Conservation (phyloP, 2,329 filamentous ascomycete genomes). For the Aspergillus viridinutans region DNA sequence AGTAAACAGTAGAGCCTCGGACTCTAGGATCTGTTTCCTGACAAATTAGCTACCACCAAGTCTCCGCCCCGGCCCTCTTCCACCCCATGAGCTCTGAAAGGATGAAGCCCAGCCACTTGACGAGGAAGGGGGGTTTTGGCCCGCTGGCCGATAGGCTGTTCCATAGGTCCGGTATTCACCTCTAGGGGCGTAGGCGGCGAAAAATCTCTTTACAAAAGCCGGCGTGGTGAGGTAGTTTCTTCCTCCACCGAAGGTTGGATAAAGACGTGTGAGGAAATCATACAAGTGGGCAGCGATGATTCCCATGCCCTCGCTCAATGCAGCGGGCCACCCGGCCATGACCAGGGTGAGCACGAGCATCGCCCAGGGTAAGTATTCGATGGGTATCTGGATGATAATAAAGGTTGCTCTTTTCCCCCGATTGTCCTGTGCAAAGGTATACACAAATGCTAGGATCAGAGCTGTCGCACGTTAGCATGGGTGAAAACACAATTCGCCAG, state of each 20-base stretch:
- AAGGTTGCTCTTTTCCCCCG: constrained; percentile 71
- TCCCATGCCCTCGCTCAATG: constrained; percentile 68
- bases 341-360: constrained; percentile 74
- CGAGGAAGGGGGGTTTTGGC: constrained; percentile 14
- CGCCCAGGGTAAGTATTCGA: constrained; percentile 74
- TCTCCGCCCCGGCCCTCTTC: constrained; percentile 39
- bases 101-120: constrained; percentile 28
- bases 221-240: constrained; percentile 73
- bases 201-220: constrained; percentile 62
- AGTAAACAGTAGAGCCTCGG: background rate
- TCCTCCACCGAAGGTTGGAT: constrained; percentile 84
- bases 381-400: constrained; percentile 77
- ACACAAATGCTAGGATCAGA: constrained; percentile 73
- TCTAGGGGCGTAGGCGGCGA: constrained; percentile 47
- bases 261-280: constrained; percentile 83
- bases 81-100: constrained; percentile 34
- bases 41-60: constrained; percentile 32
- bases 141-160: constrained; percentile 51
- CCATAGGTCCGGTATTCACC: constrained; percentile 56
- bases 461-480: constrained; percentile 51
- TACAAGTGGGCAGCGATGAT: constrained; percentile 83
- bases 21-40: background rate
- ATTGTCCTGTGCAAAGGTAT: constrained; percentile 83
- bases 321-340: constrained; percentile 54
- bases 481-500: background rate